Percentiles rank a stretch among this genome's conserved stretches.
phyloP scores from a whole-genome alignment of 2,329 filamentous ascomycete genomes.

The Didymella sp. region DNA sequence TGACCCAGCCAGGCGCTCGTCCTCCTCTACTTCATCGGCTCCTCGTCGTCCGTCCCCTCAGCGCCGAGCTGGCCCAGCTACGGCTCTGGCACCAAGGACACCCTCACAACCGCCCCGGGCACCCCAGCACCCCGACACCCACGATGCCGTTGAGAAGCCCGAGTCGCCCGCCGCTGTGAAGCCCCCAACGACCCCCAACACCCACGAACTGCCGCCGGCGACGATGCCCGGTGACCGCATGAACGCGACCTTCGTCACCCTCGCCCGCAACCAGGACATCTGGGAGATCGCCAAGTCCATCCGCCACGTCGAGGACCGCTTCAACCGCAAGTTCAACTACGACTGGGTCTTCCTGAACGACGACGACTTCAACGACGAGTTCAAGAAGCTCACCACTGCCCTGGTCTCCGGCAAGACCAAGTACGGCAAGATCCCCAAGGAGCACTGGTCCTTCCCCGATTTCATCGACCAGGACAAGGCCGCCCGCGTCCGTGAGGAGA shows the following conservation, averaged over 20 bases:
- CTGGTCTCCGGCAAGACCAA: slow-evolving; percentile 92
- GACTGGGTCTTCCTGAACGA: slow-evolving; percentile 99
- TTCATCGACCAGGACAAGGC: slow-evolving; percentile 97
- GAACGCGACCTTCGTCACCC: slow-evolving; percentile 96
- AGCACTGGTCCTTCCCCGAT: slow-evolving; percentile 97
- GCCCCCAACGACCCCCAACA: slow-evolving; percentile 46
- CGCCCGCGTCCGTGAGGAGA: slow-evolving; percentile 87
- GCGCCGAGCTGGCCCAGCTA: slow-evolving; percentile 41
- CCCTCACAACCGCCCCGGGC: slow-evolving; percentile 24
- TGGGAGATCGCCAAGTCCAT: slow-evolving; percentile 98
- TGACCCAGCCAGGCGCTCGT: slow-evolving; percentile 62
- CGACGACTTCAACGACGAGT: slow-evolving; percentile 87
- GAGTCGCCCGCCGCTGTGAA: slow-evolving; percentile 19
- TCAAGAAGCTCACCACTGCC: slow-evolving; percentile 88
- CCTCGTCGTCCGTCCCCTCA: slow-evolving; percentile 58
- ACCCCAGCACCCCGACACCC: slow-evolving; percentile 17
- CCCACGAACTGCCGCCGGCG: slow-evolving; percentile 45
- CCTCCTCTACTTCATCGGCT: slow-evolving; percentile 83
- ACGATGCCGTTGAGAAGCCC: slow-evolving; percentile 20
- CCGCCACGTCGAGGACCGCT: slow-evolving; percentile 94
- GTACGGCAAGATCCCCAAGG: slow-evolving; percentile 86
- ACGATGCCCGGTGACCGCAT: slow-evolving; percentile 74
- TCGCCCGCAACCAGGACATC: slow-evolving; percentile 89
- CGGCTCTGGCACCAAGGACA: slow-evolving; percentile 26
- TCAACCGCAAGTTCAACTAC: slow-evolving; percentile 96